phyloP scores from a whole-genome alignment of 164 flowering plant genomes.

The Chimonanthus praecox region DNA sequence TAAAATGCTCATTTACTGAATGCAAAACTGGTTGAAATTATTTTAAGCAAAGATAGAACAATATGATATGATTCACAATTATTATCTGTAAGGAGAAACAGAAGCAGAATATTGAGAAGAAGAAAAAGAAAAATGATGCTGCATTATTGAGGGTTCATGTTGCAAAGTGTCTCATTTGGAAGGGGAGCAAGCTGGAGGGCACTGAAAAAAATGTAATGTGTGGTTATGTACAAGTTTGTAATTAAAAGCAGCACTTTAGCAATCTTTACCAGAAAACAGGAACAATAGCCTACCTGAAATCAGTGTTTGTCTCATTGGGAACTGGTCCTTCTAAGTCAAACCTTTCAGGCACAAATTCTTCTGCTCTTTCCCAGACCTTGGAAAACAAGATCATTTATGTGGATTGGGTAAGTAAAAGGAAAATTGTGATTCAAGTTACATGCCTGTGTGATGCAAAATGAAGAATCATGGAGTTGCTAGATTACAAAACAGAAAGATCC shows the following conservation, averaged over 20 bases:
- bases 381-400: constrained; percentile 7
- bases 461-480: background rate
- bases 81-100: too few species aligned
- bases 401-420: background rate
- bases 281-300: constrained; percentile 50
- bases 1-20: too few species aligned
- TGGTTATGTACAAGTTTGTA: background rate
- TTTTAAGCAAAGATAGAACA: too few species aligned
- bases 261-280: background rate
- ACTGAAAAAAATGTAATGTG: background rate
- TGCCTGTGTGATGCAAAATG: background rate
- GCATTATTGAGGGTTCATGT: too few species aligned
- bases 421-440: background rate
- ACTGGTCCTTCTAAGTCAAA: constrained; percentile 70
- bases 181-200: too few species aligned
- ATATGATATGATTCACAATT: too few species aligned
- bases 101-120: too few species aligned
- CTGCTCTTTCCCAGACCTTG: constrained; percentile 94
- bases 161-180: too few species aligned
- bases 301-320: constrained; percentile 90
- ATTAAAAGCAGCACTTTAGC: background rate
- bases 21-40: too few species aligned
- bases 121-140: too few species aligned
- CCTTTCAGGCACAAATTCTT: constrained; percentile 83
- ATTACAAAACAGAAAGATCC: background rate